Conservation (phyloP, 2,329 filamentous ascomycete species). For the Pseudogymnoascus sp. region DNA sequence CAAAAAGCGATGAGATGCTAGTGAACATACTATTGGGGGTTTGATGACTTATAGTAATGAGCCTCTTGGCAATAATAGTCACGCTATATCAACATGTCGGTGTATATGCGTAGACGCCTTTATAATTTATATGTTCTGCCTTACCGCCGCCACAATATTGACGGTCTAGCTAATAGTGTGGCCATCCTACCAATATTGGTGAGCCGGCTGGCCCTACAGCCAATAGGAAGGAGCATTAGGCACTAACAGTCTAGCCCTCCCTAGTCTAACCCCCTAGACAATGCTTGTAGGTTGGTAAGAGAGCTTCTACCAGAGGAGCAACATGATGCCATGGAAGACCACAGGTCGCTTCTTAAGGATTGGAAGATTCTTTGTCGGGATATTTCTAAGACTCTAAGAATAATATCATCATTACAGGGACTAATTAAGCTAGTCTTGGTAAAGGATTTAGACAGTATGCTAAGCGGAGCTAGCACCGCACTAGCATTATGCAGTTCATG, state of each 20-base stretch:
- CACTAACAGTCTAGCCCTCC: no score
- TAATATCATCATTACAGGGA: conserved; percentile 31
- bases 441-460: conserved; percentile 21
- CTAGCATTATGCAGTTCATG: conserved; percentile 29
- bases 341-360: conserved; percentile 28
- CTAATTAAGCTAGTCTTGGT: conserved; percentile 30
- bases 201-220: neutral
- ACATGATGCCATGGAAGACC: conserved; percentile 30
- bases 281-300: conserved; percentile 21
- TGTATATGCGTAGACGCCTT: neutral
- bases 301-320: conserved; percentile 30
- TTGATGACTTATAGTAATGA: neutral
- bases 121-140: neutral
- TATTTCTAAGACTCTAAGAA: conserved; percentile 24
- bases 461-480: conserved; percentile 21
- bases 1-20: neutral
- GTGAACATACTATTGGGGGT: neutral
- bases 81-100: neutral
- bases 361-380: conserved; percentile 31
- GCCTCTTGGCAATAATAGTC: neutral
- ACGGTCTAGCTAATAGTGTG: neutral
- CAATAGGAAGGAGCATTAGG: neutral
- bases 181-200: neutral
- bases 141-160: neutral
- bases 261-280: no score